Evolutionary conservation across 2,329 filamentous ascomycete species (phyloP).

Genomic region (Calycina herbarum): DNA sequence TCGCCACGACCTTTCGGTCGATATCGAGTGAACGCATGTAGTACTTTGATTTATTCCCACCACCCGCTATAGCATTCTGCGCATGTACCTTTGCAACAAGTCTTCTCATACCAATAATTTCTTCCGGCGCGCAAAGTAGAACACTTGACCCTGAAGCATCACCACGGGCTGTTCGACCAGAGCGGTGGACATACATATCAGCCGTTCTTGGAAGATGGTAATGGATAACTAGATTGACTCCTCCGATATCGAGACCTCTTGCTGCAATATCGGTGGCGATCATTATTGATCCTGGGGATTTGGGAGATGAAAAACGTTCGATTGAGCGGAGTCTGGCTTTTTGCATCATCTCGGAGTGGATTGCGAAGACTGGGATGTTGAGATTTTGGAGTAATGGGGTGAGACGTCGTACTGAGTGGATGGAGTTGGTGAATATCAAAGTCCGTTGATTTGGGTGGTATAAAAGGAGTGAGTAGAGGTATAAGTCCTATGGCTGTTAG

Average conservation of each 20-base stretch:
- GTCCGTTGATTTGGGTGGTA: constrained; percentile 79
- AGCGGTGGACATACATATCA: constrained; percentile 93
- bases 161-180: constrained; percentile 88
- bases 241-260: constrained; percentile 87
- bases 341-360: constrained; percentile 95
- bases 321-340: constrained; percentile 92
- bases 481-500: constrained; percentile 66
- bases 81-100: constrained; percentile 88
- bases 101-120: constrained; percentile 79
- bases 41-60: constrained; percentile 53
- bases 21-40: constrained; percentile 80
- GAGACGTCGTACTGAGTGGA: constrained; percentile 84
- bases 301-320: constrained; percentile 76
- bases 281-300: constrained; percentile 63
- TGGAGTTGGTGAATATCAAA: constrained; percentile 93
- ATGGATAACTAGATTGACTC: constrained; percentile 86
- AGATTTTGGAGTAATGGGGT: constrained; percentile 83
- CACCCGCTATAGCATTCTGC: constrained; percentile 44
- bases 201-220: constrained; percentile 92
- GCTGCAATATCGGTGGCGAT: constrained; percentile 93
- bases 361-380: constrained; percentile 69
- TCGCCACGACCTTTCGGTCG: constrained; percentile 74
- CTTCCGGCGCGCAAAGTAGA: constrained; percentile 86
- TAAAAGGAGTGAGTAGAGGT: constrained; percentile 83
- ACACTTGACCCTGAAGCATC: constrained; percentile 77